Evolutionary conservation across 2,329 filamentous ascomycete species (phyloP).

Genomic region (Verticillium zaregamsianum): DNA sequence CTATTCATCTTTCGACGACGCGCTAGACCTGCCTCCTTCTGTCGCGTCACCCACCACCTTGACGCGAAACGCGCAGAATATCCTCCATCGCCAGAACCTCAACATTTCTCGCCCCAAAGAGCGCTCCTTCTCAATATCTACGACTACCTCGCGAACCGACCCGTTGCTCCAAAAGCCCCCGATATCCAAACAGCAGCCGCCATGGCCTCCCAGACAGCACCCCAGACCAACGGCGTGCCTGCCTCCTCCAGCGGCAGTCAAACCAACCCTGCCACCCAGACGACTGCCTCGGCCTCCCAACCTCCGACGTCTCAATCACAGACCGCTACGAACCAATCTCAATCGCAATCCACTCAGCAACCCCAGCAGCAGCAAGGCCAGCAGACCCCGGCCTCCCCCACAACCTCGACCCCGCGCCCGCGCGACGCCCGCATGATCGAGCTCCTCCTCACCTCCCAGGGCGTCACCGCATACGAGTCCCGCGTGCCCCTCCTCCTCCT

Average conservation of each 20-base stretch:
- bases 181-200: not conserved
- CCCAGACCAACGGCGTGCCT: slow-evolving; percentile 52
- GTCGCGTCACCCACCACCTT: too few species aligned
- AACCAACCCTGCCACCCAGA: slow-evolving; percentile 32
- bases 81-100: too few species aligned
- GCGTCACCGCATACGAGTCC: slow-evolving; percentile 75
- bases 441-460: slow-evolving; percentile 72
- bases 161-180: not conserved
- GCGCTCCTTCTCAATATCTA: too few species aligned
- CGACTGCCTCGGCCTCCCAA: slow-evolving; percentile 20
- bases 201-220: slow-evolving; percentile 27
- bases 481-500: slow-evolving; percentile 79
- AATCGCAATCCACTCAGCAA: slow-evolving; percentile 15
- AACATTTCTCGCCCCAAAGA: too few species aligned
- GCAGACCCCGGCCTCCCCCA: slow-evolving; percentile 20
- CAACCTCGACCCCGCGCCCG: slow-evolving; percentile 52
- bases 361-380: slow-evolving; percentile 3
- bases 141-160: not conserved
- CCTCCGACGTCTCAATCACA: slow-evolving; percentile 5
- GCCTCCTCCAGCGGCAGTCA: slow-evolving; percentile 29
- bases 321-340: slow-evolving; percentile 12
- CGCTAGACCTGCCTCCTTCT: too few species aligned
- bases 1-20: too few species aligned
- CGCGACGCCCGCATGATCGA: slow-evolving; percentile 78
- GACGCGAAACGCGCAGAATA: too few species aligned